Evolutionary conservation across 2,329 filamentous ascomycete genomes (phyloP).

Genomic region (Penicillium sp.): DNA sequence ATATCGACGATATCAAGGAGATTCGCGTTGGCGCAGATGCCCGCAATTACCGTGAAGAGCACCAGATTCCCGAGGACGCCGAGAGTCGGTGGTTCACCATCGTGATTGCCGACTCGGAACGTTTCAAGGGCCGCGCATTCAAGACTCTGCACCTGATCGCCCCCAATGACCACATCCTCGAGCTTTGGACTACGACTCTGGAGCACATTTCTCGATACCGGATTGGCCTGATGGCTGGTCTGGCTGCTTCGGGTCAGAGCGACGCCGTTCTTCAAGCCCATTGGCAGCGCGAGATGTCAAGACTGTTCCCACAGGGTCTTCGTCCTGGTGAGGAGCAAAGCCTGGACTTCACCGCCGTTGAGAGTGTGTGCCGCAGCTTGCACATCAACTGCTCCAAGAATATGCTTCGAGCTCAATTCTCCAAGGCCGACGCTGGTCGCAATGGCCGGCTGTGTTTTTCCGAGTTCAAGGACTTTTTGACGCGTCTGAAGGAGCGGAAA

Average conservation of each 20-base stretch:
- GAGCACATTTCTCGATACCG: conserved; percentile 84
- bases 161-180: conserved; percentile 71
- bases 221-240: conserved; percentile 85
- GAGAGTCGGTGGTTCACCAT: conserved; percentile 87
- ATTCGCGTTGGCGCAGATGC: conserved; percentile 84
- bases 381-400: conserved; percentile 88
- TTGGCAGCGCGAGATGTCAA: conserved; percentile 84
- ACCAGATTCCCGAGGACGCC: conserved; percentile 69
- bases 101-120: conserved; percentile 79
- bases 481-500: conserved; percentile 79
- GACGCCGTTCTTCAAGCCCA: conserved; percentile 81
- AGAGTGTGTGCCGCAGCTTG: conserved; percentile 82
- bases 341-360: conserved; percentile 78
- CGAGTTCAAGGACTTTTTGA: conserved; percentile 84
- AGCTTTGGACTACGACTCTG: conserved; percentile 82
- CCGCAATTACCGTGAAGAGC: conserved; percentile 86
- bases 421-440: conserved; percentile 69
- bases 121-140: conserved; percentile 69
- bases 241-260: conserved; percentile 76
- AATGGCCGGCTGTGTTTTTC: conserved; percentile 73
- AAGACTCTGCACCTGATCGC: conserved; percentile 91
- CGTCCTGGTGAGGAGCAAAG: conserved; percentile 66
- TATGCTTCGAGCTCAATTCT: conserved; percentile 75
- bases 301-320: conserved; percentile 59
- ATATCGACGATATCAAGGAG: conserved; percentile 94